Evolutionary conservation across 108 stramenopile genomes (phyloP).

Genomic region (Fragilaria crotonensis): DNA sequence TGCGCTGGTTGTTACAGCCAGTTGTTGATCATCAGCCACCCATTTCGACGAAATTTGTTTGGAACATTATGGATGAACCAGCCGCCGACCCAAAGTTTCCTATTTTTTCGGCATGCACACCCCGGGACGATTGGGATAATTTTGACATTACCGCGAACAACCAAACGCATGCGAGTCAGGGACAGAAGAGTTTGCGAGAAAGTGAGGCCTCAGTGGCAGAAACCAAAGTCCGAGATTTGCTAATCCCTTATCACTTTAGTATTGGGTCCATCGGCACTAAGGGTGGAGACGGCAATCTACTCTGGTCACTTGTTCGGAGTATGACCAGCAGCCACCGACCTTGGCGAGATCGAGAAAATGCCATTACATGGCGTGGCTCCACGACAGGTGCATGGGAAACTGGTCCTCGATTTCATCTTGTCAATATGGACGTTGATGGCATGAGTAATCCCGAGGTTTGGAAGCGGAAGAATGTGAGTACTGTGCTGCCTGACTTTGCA

Average conservation of each 20-base stretch:
- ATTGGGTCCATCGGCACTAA: neutral
- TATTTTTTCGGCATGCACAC: too few relatives aligned
- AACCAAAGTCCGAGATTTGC: neutral
- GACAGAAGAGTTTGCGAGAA: neutral
- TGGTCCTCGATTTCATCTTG: neutral
- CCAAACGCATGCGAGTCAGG: neutral
- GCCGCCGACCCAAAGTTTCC: neutral
- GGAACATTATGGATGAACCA: neutral
- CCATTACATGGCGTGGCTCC: neutral
- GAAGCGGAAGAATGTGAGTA: neutral
- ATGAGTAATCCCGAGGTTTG: neutral
- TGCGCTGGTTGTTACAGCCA: neutral
- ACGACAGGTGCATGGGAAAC: neutral
- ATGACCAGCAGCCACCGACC: neutral
- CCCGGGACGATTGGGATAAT: too few relatives aligned
- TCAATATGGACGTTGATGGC: neutral
- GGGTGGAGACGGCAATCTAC: too few relatives aligned
- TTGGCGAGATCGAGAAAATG: neutral
- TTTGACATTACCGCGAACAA: too few relatives aligned
- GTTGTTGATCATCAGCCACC: neutral
- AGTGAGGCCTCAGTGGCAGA: neutral
- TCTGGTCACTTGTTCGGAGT: neutral
- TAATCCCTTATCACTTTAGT: neutral
- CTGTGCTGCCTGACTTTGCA: neutral
- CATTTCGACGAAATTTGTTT: neutral